Conservation (phyloP, 2,329 filamentous ascomycete species). For the Cryphonectria naterciae region DNA sequence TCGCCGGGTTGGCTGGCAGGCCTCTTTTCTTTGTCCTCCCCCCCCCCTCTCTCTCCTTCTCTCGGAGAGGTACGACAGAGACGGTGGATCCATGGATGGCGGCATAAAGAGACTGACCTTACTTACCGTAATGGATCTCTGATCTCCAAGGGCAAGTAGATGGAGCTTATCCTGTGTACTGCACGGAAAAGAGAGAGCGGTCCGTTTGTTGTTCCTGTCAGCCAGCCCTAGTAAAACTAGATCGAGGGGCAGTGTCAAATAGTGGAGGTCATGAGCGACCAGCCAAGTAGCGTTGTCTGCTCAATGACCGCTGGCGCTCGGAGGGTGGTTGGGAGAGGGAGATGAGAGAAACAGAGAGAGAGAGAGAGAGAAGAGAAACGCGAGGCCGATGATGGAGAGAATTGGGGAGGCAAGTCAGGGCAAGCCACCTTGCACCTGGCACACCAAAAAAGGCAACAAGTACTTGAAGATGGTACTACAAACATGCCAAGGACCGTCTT, state of each 20-base stretch:
- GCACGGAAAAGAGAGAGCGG: conserved; percentile 22
- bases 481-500: not conserved
- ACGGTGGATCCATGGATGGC: conserved; percentile 19
- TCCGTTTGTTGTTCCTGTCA: conserved; percentile 24
- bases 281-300: conserved; percentile 15
- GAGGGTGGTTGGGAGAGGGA: not conserved
- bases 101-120: conserved; percentile 4
- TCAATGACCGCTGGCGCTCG: not conserved
- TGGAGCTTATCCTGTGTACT: conserved; percentile 22
- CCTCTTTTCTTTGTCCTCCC: not conserved
- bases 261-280: conserved; percentile 14
- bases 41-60: no score
- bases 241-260: conserved; percentile 28
- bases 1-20: conserved; percentile 13
- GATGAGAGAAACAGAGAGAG: not conserved
- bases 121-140: conserved; percentile 5
- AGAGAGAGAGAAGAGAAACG: not conserved
- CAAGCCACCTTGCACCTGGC: not conserved
- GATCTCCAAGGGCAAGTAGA: not conserved
- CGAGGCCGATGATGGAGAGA: not conserved
- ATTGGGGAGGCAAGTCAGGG: not conserved
- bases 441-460: not conserved
- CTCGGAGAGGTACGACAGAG: conserved; percentile 9
- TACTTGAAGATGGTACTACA: not conserved
- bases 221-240: conserved; percentile 25